Evolutionary conservation across 148 eudicot genomes (phyloP).

Genomic region (Limonium bicolor): DNA sequence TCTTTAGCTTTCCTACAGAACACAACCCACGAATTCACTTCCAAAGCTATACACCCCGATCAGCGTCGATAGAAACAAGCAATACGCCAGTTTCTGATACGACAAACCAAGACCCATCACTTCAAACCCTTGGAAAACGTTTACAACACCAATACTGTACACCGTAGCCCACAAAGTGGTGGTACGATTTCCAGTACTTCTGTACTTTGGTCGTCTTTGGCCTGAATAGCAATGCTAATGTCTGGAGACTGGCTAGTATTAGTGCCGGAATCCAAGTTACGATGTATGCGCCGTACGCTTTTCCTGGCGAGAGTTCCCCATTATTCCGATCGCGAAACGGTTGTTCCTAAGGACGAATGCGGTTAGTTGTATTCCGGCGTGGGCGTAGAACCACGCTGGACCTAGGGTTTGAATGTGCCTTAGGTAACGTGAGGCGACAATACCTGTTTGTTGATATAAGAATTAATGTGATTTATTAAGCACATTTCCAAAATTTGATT

Average conservation of each 20-base stretch:
- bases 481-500: not conserved
- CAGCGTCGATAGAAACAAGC: conserved; percentile 60
- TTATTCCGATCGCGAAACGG: conserved; percentile 67
- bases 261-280: conserved; percentile 56
- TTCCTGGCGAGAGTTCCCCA: conserved; percentile 62
- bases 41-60: conserved; percentile 74
- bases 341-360: conserved; percentile 55
- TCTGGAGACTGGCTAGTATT: conserved; percentile 60
- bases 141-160: conserved; percentile 79
- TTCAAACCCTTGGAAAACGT: conserved; percentile 83
- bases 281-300: conserved; percentile 63
- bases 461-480: not conserved
- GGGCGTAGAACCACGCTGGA: conserved; percentile 78
- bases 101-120: conserved; percentile 64
- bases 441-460: conserved; percentile 1
- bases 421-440: conserved; percentile 55
- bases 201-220: conserved; percentile 82
- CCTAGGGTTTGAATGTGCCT: conserved; percentile 58
- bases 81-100: conserved; percentile 54
- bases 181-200: conserved; percentile 95
- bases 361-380: conserved; percentile 57
- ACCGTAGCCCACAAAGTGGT: conserved; percentile 95
- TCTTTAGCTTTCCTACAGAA: conserved; percentile 89
- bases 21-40: conserved; percentile 86
- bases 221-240: conserved; percentile 67